Base-by-base conservation (phyloP, 1,284 basidiomycete species). In the Kwoniella shivajii region DNA sequence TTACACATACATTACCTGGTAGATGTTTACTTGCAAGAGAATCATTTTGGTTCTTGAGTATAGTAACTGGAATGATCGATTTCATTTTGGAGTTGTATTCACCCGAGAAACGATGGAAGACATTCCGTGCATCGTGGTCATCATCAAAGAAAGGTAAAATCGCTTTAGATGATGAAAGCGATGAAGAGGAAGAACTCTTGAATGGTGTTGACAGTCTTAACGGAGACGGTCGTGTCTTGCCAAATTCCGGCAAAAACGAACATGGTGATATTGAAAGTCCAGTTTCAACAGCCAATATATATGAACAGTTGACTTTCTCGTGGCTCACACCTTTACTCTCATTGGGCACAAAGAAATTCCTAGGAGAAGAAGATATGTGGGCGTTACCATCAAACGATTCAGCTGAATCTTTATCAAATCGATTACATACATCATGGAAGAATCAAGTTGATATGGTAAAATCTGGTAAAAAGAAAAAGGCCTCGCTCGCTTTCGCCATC, bases 271-370 rank as follows among this genome's bases (percentile, higher is more conserved):
- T 78, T 27, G 89, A 92, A 72, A 88, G 82, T 69, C 93, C 92
- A 0, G 77, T 88, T 1, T 71, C 88, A 20, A 87, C 84, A 0
- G 91, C 94, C 31, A 96, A 95, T 75, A 82, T 95, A 46, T 97
- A 86, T 73, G 73, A 76, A 54, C 59, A 65, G 29, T 61, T 77
- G 27, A 78, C 75, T 9, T 78, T 77, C 57, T 70, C 69, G 1
- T 76, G 69, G 71, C 62, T 78, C 41, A 73, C 74, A 47, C 69
- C 72, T 37, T 57, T 77, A 43, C 57, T 75, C 24, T 66, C 65
- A 5, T 63, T 76, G 7, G 74, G 74, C 5, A 76, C 74, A 11
- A 51, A 50, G 33, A 76, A 76, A 55, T 84, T 82, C 71, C 86
- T 92, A 57, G 87, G 86, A 0, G 89, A 92, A 70, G 82, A 86